A percentile compares a stretch with the other conserved stretches of the same genome.
Conservation (phyloP, 768 basidiomycete genomes). For the Russula emetica region DNA sequence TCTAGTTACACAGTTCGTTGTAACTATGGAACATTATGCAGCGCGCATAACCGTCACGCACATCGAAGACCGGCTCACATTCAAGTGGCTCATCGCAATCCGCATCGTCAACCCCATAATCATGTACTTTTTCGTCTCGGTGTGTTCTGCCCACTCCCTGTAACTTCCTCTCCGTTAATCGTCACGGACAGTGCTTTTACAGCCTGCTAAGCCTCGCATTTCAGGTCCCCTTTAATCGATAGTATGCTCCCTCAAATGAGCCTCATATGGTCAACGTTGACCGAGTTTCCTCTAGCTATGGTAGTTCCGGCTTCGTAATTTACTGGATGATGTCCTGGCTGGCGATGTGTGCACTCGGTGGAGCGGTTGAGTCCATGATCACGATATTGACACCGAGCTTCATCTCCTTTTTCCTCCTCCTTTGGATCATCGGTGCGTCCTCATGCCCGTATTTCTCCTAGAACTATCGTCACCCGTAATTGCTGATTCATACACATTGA, state of each 20-base stretch:
- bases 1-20: constrained; percentile 7
- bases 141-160: constrained; percentile 6
- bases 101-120: constrained; percentile 40
- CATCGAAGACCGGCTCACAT: constrained; percentile 38
- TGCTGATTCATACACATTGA: background rate
- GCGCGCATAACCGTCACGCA: constrained; percentile 38
- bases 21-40: constrained; percentile 29
- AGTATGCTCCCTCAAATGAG: constrained; percentile 32
- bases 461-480: background rate
- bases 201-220: constrained; percentile 58
- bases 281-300: constrained; percentile 37
- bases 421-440: constrained; percentile 57
- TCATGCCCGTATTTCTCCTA: background rate
- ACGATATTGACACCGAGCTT: constrained; percentile 51
- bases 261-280: background rate
- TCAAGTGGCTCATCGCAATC: constrained; percentile 39
- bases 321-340: constrained; percentile 66
- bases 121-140: constrained; percentile 38
- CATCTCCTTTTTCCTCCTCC: constrained; percentile 56
- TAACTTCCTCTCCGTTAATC: background rate
- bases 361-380: constrained; percentile 57
- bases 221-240: constrained; percentile 49
- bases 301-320: constrained; percentile 50
- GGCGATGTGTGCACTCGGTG: constrained; percentile 55
- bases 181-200: constrained; percentile 45